Conservation (phyloP, 176 grass and related monocot genomes). For the Ensete glaucum region DNA sequence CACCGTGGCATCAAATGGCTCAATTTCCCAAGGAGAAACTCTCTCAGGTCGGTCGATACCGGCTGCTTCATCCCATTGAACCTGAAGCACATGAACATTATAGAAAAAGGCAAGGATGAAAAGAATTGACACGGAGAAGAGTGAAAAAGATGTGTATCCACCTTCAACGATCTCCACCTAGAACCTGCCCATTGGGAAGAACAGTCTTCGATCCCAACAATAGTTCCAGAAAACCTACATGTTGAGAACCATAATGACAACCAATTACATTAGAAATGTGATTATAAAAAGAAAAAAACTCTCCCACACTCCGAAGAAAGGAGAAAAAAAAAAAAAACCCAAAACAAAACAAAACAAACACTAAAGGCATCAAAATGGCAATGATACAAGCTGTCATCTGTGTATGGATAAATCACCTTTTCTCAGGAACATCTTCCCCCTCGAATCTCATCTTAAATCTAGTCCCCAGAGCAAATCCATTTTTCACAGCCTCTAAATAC, state of each 20-base stretch:
- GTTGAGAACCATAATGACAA: neutral
- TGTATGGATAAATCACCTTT: constrained; percentile 26
- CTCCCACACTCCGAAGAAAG: no score
- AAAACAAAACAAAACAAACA: no score
- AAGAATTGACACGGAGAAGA: neutral
- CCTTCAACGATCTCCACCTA: constrained; percentile 74
- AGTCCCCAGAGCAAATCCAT: constrained; percentile 28
- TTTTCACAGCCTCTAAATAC: constrained; percentile 40
- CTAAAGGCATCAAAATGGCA: constrained; percentile 1
- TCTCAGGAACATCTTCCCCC: constrained; percentile 45
- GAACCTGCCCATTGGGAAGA: constrained; percentile 69
- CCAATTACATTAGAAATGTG: neutral
- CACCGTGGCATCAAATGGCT: constrained; percentile 33
- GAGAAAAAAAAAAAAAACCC: no score
- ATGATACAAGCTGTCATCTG: no score
- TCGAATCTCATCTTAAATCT: constrained; percentile 55
- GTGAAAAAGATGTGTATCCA: constrained; percentile 16
- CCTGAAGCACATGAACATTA: constrained; percentile 25
- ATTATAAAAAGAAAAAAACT: no score
- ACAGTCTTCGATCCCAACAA: constrained; percentile 51
- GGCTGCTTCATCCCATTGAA: constrained; percentile 73
- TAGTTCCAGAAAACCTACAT: constrained; percentile 68
- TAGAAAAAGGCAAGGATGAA: neutral
- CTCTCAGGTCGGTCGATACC: constrained; percentile 44
- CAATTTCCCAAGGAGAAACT: constrained; percentile 79